Evolutionary conservation across 176 grass and related monocot species (phyloP), one percentile per base, ranked within the genome.

Genomic region (Paspalum vaginatum): DNA sequence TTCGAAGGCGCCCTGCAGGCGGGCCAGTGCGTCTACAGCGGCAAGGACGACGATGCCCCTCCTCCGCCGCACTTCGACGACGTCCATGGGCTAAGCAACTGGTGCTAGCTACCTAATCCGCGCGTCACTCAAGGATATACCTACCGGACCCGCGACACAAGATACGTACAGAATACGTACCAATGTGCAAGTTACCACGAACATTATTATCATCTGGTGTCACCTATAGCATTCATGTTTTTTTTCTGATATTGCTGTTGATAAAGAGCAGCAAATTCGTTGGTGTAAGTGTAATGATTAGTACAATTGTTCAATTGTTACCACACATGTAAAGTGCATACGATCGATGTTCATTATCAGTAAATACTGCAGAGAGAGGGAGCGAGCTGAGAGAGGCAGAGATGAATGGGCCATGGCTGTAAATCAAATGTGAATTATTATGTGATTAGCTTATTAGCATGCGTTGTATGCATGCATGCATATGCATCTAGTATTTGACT

Each of bases 21-120:
- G 66, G 81, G 63, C 12, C 72, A 70, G 49, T 85, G 83, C 83
- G 42, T 89, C 65, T 89, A 89, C 83, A 39, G 70, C 27, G 59
- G 75, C 74, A 75, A 67, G 49, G 50, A 64, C 22, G 81, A 72
- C 75, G 80, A 75, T 50, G 81, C 50, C 18, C 48, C 65, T 1
- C 65, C 65, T 59, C 87, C 65, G 2, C 65, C 65, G 67, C 87
- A 89, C 20, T 72, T 85, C 49, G 78, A 82, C 49, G 78, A 82
- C 72, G 72, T 77, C 65, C 83, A 85, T 24, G 60, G 87, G 15
- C 73, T 89, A 60, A 72, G 83, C 78, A 82, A 82, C 59, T 89
- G 87, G 87, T 78, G 83, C 83, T 89, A 81, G 47, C 51, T 11
- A n/a, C 76, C 25, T 20, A 26, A 69, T 22, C 8, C 44, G n/a